Evolutionary conservation across 2,329 filamentous ascomycete genomes (phyloP), one percentile per base, ranked within the genome.

Genomic region (Dactylellina leptospora): DNA sequence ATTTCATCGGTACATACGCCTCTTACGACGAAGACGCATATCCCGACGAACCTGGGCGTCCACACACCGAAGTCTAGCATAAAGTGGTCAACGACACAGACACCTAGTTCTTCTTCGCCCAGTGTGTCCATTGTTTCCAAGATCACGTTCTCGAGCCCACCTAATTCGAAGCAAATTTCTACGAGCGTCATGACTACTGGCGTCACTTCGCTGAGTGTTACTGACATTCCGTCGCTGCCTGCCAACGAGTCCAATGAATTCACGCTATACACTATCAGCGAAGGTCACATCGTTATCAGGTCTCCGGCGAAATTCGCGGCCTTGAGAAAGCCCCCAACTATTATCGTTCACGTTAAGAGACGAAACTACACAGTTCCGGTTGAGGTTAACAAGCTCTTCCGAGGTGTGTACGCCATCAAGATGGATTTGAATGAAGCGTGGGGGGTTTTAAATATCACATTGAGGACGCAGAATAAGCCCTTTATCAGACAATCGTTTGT

Each of bases 401-500:
- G 84, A 30, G 84, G 84, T 6, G 82, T 85, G 5, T 85, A 85
- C 74, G 81, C 82, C 11, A 54, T 77, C 54, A 74, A 76, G 47
- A 74, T 74, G 53, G 81, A 83, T 53, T 80, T 81, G 44, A 81
- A 82, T 23, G 85, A 89, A 70, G 84, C 85, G 4, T 80, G 86
- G 71, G 87, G 87, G 28, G 78, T 85, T 36, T 78, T 89, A 54
- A 85, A 85, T 58, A 81, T 89, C 45, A 83, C 84, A 1, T 82
- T 89, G 33, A 81, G 84, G 60, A 86, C 86, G 0, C 85, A 82
- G 11, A 85, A 83, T 61, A 85, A 84, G 72, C 87, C 87, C 22
- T 85, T 83, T 77, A 82, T 88, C 74, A 85, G 85, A 75, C 86
- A 88, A 79, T 84, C 84, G 0, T 85, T 88, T 77, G 82, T 83